phyloP scores from a whole-genome alignment of 1,284 basidiomycete species.

The Irpex lacteus region DNA sequence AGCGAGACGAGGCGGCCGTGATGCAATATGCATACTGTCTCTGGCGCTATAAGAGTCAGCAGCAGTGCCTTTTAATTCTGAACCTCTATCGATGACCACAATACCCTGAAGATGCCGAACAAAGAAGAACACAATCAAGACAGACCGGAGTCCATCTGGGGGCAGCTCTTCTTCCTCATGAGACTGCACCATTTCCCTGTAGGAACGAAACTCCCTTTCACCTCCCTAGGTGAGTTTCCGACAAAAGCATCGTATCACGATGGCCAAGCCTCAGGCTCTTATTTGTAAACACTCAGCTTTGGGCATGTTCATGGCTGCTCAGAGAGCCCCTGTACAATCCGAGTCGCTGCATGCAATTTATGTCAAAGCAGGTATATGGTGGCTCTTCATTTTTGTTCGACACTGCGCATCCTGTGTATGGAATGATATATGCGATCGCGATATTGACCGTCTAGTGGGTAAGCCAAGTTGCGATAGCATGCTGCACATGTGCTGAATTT shows the following conservation, averaged over 20 bases:
- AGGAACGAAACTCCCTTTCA: not conserved
- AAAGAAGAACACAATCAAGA: not conserved
- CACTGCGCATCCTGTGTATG: slow-evolving; percentile 11
- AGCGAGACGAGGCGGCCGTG: too few species aligned
- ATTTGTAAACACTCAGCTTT: not conserved
- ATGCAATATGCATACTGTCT: too few species aligned
- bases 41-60: too few species aligned
- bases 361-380: not conserved
- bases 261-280: too few species aligned
- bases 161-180: not conserved
- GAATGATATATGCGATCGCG: slow-evolving; percentile 23
- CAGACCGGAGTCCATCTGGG: not conserved
- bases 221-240: not conserved
- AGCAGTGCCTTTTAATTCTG: too few species aligned
- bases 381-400: not conserved
- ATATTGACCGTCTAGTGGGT: slow-evolving; percentile 25
- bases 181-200: not conserved
- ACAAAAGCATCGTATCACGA: too few species aligned
- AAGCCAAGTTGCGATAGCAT: not conserved
- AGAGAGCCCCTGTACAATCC: not conserved
- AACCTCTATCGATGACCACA: too few species aligned
- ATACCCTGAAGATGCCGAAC: not conserved
- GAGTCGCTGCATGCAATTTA: not conserved
- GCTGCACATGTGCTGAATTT: not conserved
- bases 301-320: not conserved